Conservation (phyloP, 352 stramenopile species). For the Pythium sp. region DNA sequence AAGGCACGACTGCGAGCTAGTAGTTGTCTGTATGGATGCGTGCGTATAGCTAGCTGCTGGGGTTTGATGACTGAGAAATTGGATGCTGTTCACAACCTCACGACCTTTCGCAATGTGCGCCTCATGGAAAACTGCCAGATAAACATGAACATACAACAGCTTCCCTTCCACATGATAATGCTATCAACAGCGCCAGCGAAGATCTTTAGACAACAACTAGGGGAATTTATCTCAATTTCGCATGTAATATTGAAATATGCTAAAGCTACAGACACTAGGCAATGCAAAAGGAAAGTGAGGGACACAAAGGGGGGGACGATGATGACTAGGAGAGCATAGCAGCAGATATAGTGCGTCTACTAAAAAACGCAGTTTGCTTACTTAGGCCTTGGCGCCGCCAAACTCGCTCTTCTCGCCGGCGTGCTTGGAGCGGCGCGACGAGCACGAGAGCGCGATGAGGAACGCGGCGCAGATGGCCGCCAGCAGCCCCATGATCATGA, state of each 20-base stretch:
- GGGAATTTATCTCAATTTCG: neutral
- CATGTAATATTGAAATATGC: neutral
- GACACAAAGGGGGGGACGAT: neutral
- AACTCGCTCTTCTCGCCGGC: constrained; percentile 5
- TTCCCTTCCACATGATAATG: too few species aligned
- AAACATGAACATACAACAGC: too few species aligned
- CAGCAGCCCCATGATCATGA: constrained; percentile 50
- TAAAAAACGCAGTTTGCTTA: neutral
- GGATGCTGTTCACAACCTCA: neutral
- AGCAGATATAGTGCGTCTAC: neutral
- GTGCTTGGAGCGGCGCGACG: constrained; percentile 40
- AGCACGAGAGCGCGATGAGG: constrained; percentile 61
- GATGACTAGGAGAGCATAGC: neutral
- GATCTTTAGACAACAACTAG: too few species aligned
- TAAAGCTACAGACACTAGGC: neutral
- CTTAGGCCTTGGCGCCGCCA: constrained; percentile 2
- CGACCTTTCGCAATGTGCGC: neutral
- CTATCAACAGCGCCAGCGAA: too few species aligned
- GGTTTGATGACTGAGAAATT: too few species aligned
- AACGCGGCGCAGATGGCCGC: constrained; percentile 45
- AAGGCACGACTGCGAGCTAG: neutral
- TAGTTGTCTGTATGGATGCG: neutral
- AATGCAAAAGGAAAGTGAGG: neutral
- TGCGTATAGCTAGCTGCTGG: too few species aligned
- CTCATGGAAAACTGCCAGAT: neutral